Evolutionary conservation across 1,284 basidiomycete genomes (phyloP).

Genomic region (Leccinum fuscescens): DNA sequence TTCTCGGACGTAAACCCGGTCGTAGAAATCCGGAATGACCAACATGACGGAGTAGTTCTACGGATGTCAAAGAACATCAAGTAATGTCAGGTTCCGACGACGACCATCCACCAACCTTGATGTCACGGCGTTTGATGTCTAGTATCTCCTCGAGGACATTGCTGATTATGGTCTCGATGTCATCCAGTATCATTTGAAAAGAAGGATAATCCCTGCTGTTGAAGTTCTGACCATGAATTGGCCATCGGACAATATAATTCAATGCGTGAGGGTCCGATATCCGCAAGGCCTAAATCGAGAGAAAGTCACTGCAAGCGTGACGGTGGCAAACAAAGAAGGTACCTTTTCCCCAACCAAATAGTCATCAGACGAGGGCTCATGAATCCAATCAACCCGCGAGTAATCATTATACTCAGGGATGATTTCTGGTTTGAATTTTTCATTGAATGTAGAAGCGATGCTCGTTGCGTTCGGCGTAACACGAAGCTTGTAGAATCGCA

Average conservation of each 20-base stretch:
- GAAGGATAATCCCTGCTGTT: conserved; percentile 79
- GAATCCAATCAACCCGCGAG: conserved; percentile 80
- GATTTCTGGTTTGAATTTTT: conserved; percentile 74
- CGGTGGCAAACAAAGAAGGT: conserved; percentile 9
- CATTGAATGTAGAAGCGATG: conserved; percentile 76
- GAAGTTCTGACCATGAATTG: conserved; percentile 74
- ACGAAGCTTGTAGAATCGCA: conserved; percentile 86
- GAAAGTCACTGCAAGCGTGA: conserved; percentile 8
- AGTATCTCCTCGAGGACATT: conserved; percentile 62
- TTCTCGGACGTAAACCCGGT: conserved; percentile 80
- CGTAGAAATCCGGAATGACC: conserved; percentile 91
- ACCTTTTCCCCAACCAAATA: conserved; percentile 74
- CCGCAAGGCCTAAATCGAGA: conserved; percentile 57
- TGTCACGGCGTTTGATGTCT: conserved; percentile 54
- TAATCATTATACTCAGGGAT: conserved; percentile 82
- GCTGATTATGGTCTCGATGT: conserved; percentile 73
- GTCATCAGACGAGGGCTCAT: conserved; percentile 40
- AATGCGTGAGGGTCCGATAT: conserved; percentile 66
- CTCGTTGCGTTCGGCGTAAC: conserved; percentile 73
- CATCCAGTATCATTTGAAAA: conserved; percentile 67
- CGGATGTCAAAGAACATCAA: conserved; percentile 7
- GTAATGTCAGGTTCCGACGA: neutral
- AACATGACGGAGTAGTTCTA: conserved; percentile 85
- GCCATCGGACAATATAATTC: conserved; percentile 75
- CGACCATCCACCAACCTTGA: conserved; percentile 49